Conservation (phyloP, 306 rosid genomes). For the Casuarina glauca region DNA sequence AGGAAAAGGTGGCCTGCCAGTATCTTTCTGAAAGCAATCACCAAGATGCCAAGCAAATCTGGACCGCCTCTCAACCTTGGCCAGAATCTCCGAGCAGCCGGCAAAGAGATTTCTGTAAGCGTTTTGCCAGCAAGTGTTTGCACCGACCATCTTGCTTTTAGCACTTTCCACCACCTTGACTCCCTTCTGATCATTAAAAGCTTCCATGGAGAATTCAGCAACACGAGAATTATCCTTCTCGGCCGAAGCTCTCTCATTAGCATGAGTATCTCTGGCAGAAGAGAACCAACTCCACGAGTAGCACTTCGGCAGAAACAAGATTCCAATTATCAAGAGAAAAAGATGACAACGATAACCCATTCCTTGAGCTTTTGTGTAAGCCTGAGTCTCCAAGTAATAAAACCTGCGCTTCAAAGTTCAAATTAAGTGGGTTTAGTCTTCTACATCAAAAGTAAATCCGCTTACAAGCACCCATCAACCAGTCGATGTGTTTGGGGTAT, state of each 20-base stretch:
- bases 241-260: constrained; percentile 24
- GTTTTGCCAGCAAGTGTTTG: constrained; percentile 70
- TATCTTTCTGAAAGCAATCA: constrained; percentile 84
- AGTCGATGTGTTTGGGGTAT: too few relatives aligned
- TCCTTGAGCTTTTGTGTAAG: constrained; percentile 6
- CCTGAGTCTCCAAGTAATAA: neutral
- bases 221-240: constrained; percentile 9
- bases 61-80: constrained; percentile 61
- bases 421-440: neutral
- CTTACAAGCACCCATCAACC: too few relatives aligned
- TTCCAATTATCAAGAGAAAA: constrained; percentile 31
- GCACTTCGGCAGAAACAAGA: constrained; percentile 25
- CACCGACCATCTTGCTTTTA: constrained; percentile 42
- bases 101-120: constrained; percentile 67
- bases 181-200: constrained; percentile 54
- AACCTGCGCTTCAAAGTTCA: constrained; percentile 27
- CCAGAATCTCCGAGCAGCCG: constrained; percentile 69
- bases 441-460: neutral
- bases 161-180: constrained; percentile 51
- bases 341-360: constrained; percentile 35
- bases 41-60: constrained; percentile 90
- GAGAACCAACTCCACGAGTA: constrained; percentile 74
- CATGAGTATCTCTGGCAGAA: constrained; percentile 36
- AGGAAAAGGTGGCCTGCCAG: constrained; percentile 68
- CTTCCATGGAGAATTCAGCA: constrained; percentile 64